A percentile compares a stretch with the other conserved stretches of the same genome.
phyloP scores from a whole-genome alignment of 176 grass and related monocot species.

The Carex pumila region DNA sequence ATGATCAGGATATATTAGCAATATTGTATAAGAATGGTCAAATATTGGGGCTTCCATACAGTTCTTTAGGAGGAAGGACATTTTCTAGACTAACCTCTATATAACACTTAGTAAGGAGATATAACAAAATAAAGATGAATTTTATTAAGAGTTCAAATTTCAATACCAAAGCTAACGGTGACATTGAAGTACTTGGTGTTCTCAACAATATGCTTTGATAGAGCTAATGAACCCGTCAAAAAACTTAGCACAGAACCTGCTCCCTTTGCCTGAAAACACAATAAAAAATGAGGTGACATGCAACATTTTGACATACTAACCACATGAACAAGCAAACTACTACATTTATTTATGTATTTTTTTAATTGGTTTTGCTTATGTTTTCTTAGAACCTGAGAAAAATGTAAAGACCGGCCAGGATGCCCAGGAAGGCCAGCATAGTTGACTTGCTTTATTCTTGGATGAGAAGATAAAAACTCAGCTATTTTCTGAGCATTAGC shows the following conservation, averaged over 20 bases:
- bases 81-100: too few species aligned
- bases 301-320: not conserved
- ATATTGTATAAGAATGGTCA: too few species aligned
- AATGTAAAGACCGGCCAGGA: conserved; percentile 68
- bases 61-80: too few species aligned
- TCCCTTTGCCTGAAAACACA: conserved; percentile 54
- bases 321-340: not conserved
- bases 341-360: not conserved
- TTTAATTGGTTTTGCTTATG: too few species aligned
- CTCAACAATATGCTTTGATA: conserved; percentile 82
- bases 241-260: conserved; percentile 92
- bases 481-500: conserved; percentile 97
- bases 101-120: too few species aligned
- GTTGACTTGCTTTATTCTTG: conserved; percentile 73
- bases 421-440: conserved; percentile 86
- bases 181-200: conserved; percentile 75
- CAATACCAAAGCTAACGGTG: conserved; percentile 92
- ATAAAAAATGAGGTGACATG: not conserved
- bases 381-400: conserved; percentile 51
- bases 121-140: not conserved
- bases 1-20: not conserved
- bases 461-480: conserved; percentile 86
- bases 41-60: too few species aligned
- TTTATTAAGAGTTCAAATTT: not conserved
- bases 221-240: conserved; percentile 66